Percentiles rank a stretch among this genome's conserved stretches.
phyloP scores from a whole-genome alignment of 140 eudicot species.

The Anethum foeniculum region DNA sequence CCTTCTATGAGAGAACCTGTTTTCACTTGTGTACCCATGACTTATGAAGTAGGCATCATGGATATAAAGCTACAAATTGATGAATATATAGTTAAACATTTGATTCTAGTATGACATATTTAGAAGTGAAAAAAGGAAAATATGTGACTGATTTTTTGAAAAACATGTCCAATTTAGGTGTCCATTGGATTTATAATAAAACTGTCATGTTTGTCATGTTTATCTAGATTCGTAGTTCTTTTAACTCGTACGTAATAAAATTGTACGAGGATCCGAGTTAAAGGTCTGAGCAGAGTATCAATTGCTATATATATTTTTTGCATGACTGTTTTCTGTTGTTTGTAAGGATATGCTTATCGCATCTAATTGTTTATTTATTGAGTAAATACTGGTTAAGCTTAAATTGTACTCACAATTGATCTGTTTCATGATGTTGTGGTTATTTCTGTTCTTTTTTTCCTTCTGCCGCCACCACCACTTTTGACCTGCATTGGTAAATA shows the following conservation, averaged over 20 bases:
- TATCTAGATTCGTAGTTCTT: background rate
- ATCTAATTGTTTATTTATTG: background rate
- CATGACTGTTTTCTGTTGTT: background rate
- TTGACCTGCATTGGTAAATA: background rate
- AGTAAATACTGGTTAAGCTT: background rate
- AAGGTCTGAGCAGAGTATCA: background rate
- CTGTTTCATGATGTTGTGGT: background rate
- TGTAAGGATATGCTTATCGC: background rate
- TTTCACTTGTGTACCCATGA: background rate
- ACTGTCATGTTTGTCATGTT: background rate
- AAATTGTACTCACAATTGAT: background rate
- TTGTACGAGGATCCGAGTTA: background rate
- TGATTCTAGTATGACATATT: background rate
- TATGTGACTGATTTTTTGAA: background rate
- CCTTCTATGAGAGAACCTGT: background rate
- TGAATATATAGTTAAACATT: background rate
- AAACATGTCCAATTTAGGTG: background rate
- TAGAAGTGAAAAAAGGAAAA: background rate
- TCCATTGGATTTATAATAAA: background rate
- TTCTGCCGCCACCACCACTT: background rate
- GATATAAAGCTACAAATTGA: background rate
- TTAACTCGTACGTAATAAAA: background rate
- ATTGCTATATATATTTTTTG: background rate
- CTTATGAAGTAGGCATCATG: background rate
- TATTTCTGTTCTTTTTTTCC: background rate